A percentile compares a stretch with the other conserved stretches of the same genome.
Evolutionary conservation across 2,329 filamentous ascomycete genomes (phyloP).

Genomic region (Colletotrichum cuscutae): DNA sequence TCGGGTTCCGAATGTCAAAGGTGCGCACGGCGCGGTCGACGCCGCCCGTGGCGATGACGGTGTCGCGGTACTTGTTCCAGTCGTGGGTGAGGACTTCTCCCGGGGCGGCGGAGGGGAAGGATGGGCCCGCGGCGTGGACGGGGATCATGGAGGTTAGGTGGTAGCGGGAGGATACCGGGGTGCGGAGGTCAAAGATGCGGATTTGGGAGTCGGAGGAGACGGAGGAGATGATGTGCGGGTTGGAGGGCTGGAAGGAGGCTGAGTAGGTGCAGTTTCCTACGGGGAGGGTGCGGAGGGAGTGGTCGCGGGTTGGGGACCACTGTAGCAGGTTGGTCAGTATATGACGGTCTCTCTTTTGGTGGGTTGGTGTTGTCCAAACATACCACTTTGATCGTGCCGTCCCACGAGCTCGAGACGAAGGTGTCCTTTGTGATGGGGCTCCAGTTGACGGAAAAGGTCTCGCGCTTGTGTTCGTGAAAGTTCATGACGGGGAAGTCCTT

Average conservation of each 20-base stretch:
- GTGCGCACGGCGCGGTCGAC: conserved; percentile 89
- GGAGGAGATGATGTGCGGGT: conserved; percentile 84
- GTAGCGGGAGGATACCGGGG: conserved; percentile 85
- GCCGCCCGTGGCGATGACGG: conserved; percentile 85
- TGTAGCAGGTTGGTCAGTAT: conserved; percentile 41
- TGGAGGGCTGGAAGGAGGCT: conserved; percentile 89
- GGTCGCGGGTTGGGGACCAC: conserved; percentile 84
- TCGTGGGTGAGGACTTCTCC: conserved; percentile 93
- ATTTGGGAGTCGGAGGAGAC: conserved; percentile 91
- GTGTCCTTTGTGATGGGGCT: conserved; percentile 90
- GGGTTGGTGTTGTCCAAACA: conserved; percentile 36
- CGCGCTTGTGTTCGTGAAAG: conserved; percentile 92
- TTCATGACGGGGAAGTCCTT: conserved; percentile 88
- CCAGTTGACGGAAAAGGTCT: conserved; percentile 94
- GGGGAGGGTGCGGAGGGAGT: conserved; percentile 85
- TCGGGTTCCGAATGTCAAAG: conserved; percentile 86
- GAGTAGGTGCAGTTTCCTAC: conserved; percentile 95
- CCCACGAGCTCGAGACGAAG: conserved; percentile 94
- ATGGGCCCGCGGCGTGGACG: conserved; percentile 76
- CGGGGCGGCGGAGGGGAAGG: conserved; percentile 58
- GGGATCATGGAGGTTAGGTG: conserved; percentile 86
- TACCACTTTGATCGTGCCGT: conserved; percentile 91
- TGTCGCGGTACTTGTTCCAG: conserved; percentile 97
- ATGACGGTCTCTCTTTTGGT: background rate
- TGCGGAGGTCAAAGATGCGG: conserved; percentile 90